These are phyloP conservation scores for Sextonia rubra DNA, from an alignment of 164 flowering plant genomes.

Conservation along the genomic window DNA sequence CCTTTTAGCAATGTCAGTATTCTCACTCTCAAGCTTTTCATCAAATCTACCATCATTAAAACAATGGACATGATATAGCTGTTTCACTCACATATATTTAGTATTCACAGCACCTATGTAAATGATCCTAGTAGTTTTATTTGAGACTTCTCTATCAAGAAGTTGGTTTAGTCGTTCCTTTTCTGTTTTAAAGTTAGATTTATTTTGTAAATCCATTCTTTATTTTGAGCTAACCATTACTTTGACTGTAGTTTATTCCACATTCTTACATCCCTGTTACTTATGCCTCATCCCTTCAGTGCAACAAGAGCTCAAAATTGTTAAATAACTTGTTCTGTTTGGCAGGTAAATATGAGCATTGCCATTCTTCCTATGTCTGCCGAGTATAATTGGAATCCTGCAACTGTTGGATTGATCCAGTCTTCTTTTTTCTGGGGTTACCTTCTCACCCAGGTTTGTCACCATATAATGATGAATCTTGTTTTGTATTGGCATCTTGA, in stretches of 20 bases:
- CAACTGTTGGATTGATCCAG: slow-evolving; percentile 93
- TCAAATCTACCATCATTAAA: too few species aligned
- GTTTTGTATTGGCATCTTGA: not conserved
- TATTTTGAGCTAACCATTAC: not conserved
- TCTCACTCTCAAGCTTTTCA: too few species aligned
- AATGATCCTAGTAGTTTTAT: not conserved
- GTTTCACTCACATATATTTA: not conserved
- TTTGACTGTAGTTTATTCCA: not conserved
- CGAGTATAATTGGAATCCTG: slow-evolving; percentile 74
- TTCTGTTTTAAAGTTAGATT: too few species aligned
- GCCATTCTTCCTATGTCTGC: slow-evolving; percentile 98
- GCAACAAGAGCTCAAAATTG: not conserved
- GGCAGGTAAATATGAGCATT: slow-evolving; percentile 98
- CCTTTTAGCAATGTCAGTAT: too few species aligned
- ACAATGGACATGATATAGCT: not conserved
- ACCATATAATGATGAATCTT: not conserved
- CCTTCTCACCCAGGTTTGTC: slow-evolving; percentile 86
- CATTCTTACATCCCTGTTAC: not conserved
- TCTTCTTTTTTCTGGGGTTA: slow-evolving; percentile 99
- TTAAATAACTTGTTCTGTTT: slow-evolving; percentile 5
- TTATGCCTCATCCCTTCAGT: not conserved
- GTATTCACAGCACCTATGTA: not conserved
- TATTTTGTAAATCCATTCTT: not conserved
- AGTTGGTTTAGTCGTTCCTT: not conserved
- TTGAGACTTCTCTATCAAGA: not conserved